These are phyloP conservation scores for Coemansia sp. DNA, from an alignment of 192 early-diverging fungal genomes.

Conservation along the genomic window DNA sequence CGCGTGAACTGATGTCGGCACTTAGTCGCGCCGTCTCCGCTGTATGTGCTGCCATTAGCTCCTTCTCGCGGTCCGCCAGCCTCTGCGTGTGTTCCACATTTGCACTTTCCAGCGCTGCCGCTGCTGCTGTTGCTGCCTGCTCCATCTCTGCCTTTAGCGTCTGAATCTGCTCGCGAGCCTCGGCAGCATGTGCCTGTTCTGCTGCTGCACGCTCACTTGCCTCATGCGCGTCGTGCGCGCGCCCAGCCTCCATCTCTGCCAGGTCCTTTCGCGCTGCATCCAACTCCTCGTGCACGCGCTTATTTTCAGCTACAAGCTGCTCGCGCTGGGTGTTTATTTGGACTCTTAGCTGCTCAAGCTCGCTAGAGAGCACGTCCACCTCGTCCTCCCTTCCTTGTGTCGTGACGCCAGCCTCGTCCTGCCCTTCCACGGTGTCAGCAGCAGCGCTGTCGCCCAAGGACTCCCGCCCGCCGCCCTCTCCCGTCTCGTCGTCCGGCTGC, in stretches of 20 bases:
- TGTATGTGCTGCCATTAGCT: neutral
- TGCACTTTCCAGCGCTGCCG: neutral
- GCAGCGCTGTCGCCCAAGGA: neutral
- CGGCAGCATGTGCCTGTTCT: conserved; percentile 1
- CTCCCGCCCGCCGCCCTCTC: neutral
- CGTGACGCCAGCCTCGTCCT: neutral
- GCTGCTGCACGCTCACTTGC: conserved; percentile 4
- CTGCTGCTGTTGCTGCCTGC: neutral
- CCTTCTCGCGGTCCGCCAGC: conserved; percentile 4
- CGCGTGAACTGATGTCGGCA: neutral
- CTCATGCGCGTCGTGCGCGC: neutral
- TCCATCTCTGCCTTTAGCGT: neutral
- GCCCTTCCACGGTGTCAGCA: neutral
- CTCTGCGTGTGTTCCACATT: neutral
- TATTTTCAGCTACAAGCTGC: conserved; percentile 31
- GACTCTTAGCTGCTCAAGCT: conserved; percentile 33
- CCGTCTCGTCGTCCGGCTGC: neutral
- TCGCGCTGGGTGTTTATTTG: conserved; percentile 45
- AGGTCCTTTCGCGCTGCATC: conserved; percentile 4
- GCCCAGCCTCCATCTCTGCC: neutral
- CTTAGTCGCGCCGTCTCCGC: neutral
- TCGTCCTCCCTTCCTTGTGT: conserved; percentile 12
- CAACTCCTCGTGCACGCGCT: conserved; percentile 20
- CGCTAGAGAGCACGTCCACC: conserved; percentile 23
- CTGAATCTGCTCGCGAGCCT: neutral